A percentile compares a stretch with the other conserved stretches of the same genome.
These are phyloP conservation scores for Lasiodiplodia sp. DNA, from an alignment of 2,329 filamentous ascomycete species.

Conservation along the genomic window DNA sequence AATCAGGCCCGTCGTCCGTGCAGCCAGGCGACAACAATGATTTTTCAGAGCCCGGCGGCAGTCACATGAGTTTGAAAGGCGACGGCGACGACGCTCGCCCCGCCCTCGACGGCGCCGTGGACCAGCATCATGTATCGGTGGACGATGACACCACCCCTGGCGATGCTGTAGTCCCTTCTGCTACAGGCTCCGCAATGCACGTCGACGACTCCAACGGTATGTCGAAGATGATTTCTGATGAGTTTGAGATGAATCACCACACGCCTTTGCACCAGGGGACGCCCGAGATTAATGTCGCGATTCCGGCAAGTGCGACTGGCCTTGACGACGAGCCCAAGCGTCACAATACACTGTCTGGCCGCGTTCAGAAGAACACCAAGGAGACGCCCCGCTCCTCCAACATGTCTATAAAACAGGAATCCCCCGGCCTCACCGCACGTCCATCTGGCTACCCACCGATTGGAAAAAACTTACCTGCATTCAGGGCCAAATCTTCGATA, in stretches of 20 bases:
- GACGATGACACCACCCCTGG: constrained; percentile 5
- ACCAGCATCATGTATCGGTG: constrained; percentile 21
- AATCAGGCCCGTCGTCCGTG: constrained; percentile 49
- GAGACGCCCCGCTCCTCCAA: constrained; percentile 24
- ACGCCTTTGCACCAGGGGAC: constrained; percentile 10
- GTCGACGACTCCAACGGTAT: constrained; percentile 6
- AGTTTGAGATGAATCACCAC: constrained; percentile 23
- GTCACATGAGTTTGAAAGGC: constrained; percentile 42
- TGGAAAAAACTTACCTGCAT: constrained; percentile 37
- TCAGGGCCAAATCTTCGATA: constrained; percentile 77
- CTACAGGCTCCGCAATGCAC: background rate
- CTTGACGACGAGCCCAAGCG: constrained; percentile 11
- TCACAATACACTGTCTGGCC: background rate
- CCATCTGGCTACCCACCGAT: constrained; percentile 56
- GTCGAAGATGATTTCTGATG: constrained; percentile 32
- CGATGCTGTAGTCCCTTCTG: background rate
- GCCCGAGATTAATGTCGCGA: constrained; percentile 17
- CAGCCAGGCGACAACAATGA: constrained; percentile 47
- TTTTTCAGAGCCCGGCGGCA: constrained; percentile 44
- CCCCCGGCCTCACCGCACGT: constrained; percentile 25
- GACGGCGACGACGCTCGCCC: constrained; percentile 38
- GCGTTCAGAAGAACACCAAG: background rate
- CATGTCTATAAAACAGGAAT: constrained; percentile 27
- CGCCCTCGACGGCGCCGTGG: constrained; percentile 15
- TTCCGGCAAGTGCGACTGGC: constrained; percentile 1